Evolutionary conservation across 345 rosid species (phyloP).

Genomic region (Cardiospermum halicacabum): DNA sequence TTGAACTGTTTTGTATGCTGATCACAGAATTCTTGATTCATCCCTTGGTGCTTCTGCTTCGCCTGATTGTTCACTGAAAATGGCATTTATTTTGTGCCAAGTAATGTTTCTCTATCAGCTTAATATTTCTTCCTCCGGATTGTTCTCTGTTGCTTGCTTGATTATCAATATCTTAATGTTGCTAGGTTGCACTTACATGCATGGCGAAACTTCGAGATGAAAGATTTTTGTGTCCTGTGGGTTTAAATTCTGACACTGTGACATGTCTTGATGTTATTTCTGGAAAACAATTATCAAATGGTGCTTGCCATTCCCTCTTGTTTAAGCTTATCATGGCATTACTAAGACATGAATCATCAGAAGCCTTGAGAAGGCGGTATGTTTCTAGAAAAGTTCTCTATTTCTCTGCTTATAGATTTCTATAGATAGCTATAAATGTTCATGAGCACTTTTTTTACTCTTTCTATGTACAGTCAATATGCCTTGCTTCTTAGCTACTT

Average conservation of each 20-base stretch:
- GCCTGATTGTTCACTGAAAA: constrained; percentile 87
- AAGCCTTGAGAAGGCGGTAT: constrained; percentile 95
- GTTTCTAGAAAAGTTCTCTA: constrained; percentile 11
- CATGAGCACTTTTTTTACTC: constrained; percentile 14
- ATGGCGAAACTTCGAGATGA: constrained; percentile 95
- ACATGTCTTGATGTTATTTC: constrained; percentile 78
- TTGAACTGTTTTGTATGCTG: constrained; percentile 24
- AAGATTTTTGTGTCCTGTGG: constrained; percentile 60
- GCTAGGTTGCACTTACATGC: constrained; percentile 93
- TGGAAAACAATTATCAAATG: constrained; percentile 81
- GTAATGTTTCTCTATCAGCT: constrained; percentile 23
- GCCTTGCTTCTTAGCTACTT: constrained; percentile 89
- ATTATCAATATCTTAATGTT: constrained; percentile 16
- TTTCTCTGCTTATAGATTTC: constrained; percentile 6
- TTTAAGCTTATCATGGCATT: constrained; percentile 84
- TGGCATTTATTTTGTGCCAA: constrained; percentile 83
- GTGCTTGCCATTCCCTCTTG: constrained; percentile 83
- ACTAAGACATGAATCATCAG: constrained; percentile 86
- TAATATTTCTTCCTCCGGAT: constrained; percentile 1
- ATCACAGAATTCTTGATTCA: constrained; percentile 83
- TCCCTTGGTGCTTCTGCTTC: constrained; percentile 88
- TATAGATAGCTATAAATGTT: constrained; percentile 15
- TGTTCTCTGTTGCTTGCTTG: not conserved
- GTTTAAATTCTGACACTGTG: constrained; percentile 62
- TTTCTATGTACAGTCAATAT: constrained; percentile 58